Base-by-base conservation (phyloP, 345 rosid genomes). In the Citrus australasica region DNA sequence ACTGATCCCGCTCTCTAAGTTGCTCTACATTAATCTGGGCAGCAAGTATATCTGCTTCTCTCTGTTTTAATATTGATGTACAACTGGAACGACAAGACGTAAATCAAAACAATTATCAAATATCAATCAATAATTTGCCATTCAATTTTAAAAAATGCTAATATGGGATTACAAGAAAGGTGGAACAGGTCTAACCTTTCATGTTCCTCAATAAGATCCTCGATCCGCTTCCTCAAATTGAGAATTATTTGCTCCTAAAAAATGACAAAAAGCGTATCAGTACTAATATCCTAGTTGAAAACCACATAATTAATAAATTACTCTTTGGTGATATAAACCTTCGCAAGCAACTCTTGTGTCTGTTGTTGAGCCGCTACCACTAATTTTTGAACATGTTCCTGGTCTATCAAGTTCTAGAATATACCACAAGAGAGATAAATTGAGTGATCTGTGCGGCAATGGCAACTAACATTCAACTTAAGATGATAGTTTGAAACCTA, bases 331-430 rank as follows among this genome's bases (percentile, higher is more conserved):
- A 62, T 66, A 58, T 78, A 76, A 74, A 92, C 99, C 99, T 89
- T 92, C 53, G 87, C 82, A n/a, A 79, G 84, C 87, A 90, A 84
- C 69, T 90, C 92, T 82, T 88, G 91, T 61, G 87, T 85, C 73
- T 90, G 92, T 81, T 86, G 87, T 67, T 89, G 87, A 85, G 91
- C 93, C 53, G 89, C 89, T 82, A 87, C 93, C 75, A 93, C 88
- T 74, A 93, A 78, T 81, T 83, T 89, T 77, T 90, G 89, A 76
- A 95, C 83, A 77, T 90, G 88, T 79, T 86, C 85, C 89, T 95
- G 90, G 80, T 93, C 92, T 81, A 95, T 80, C 87, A 92, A 80
- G 84, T 93, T 86, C 98, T 95, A 84, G 77, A 76, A 83, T n/a
- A 79, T 33, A 78, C 80, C 65, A 65, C 11, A 80, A 66, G 76